These are phyloP conservation scores for Arxiozyma slooffiae DNA, from an alignment of 1,139 yeast species.

Conservation along the genomic window DNA sequence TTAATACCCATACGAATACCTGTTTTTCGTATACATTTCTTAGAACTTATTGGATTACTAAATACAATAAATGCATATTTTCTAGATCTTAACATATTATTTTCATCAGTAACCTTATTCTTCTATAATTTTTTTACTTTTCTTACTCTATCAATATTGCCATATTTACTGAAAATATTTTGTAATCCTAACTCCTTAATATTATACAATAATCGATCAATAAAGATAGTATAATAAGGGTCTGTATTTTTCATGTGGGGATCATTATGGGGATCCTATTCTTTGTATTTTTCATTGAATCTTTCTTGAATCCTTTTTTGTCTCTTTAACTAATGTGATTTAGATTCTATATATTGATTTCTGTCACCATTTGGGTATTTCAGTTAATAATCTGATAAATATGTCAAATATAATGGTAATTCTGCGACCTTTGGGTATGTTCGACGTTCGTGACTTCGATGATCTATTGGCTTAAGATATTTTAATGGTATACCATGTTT, in stretches of 20 bases:
- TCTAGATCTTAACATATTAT: slow-evolving; percentile 36
- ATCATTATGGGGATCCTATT: slow-evolving; percentile 53
- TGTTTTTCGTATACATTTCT: slow-evolving; percentile 46
- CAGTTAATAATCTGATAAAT: slow-evolving; percentile 12
- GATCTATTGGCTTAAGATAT: slow-evolving; percentile 46
- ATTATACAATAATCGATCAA: slow-evolving; percentile 58
- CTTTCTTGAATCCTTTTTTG: slow-evolving; percentile 29
- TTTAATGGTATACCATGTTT: slow-evolving; percentile 61
- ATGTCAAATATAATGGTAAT: slow-evolving; percentile 29
- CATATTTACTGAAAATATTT: slow-evolving; percentile 52
- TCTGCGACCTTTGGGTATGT: slow-evolving; percentile 46
- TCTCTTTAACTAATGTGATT: slow-evolving; percentile 20
- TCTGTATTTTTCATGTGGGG: slow-evolving; percentile 54
- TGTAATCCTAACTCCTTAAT: slow-evolving; percentile 64
- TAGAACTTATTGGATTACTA: slow-evolving; percentile 30
- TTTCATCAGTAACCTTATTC: neutral
- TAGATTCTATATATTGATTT: slow-evolving; percentile 30
- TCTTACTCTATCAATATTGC: slow-evolving; percentile 49
- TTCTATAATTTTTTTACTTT: neutral
- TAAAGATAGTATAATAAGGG: slow-evolving; percentile 69
- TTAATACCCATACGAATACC: slow-evolving; percentile 36
- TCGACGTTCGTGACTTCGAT: slow-evolving; percentile 40
- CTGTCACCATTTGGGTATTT: slow-evolving; percentile 17
- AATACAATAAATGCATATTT: slow-evolving; percentile 85
- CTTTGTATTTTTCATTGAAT: slow-evolving; percentile 9